These are phyloP conservation scores for Porphyrellus cyaneotinctus DNA, from an alignment of 768 basidiomycete species.

Conservation along the genomic window DNA sequence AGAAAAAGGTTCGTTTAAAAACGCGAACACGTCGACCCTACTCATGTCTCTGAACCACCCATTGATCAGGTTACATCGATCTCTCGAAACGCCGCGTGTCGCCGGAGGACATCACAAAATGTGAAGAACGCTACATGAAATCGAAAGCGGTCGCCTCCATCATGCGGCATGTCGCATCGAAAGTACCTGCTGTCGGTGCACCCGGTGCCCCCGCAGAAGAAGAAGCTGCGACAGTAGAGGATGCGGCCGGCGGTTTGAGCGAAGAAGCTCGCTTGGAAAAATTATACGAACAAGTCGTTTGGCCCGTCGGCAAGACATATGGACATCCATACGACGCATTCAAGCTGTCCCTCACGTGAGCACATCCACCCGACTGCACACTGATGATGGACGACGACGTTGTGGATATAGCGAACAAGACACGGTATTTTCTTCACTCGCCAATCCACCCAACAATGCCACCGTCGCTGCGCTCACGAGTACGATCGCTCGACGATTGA, in stretches of 20 bases:
- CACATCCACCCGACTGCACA: conserved; percentile 11
- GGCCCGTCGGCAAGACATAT: conserved; percentile 90
- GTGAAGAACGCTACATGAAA: conserved; percentile 98
- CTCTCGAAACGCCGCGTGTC: conserved; percentile 97
- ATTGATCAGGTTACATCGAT: conserved; percentile 85
- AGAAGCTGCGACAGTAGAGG: conserved; percentile 24
- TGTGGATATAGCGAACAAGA: conserved; percentile 55
- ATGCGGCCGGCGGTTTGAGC: conserved; percentile 36
- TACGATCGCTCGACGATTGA: conserved; percentile 91
- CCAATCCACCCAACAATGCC: conserved; percentile 50
- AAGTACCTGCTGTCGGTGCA: conserved; percentile 48
- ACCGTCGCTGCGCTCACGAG: conserved; percentile 62
- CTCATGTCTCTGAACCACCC: not conserved
- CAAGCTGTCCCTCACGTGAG: conserved; percentile 91
- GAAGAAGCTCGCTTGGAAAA: conserved; percentile 81
- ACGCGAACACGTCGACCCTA: not conserved
- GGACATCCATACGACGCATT: conserved; percentile 98
- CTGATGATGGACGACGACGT: too few species aligned
- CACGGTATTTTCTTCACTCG: conserved; percentile 72
- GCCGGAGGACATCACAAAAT: conserved; percentile 97
- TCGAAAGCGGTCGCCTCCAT: conserved; percentile 94
- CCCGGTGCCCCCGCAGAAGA: conserved; percentile 27
- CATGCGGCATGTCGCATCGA: conserved; percentile 85
- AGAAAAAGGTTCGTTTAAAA: conserved; percentile 74
- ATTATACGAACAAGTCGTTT: conserved; percentile 86